Percentiles rank a stretch among this genome's conserved stretches.
phyloP scores from a whole-genome alignment of 495 filamentous ascomycete species.

The Aspergillus asperescens region DNA sequence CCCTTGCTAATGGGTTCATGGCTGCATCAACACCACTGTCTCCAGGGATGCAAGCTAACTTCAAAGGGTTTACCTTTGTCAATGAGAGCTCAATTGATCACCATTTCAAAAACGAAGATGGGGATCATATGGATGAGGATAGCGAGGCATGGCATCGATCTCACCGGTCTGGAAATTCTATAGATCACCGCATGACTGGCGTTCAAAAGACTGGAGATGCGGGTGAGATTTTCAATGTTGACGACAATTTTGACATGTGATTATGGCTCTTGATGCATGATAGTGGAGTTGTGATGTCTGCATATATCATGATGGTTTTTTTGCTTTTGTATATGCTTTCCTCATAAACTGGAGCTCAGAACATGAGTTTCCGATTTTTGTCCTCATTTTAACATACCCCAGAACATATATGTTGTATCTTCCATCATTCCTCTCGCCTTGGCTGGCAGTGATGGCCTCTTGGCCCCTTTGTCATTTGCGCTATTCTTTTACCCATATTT shows the following conservation, averaged over 20 bases:
- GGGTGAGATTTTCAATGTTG: slow-evolving; percentile 66
- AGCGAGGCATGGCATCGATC: slow-evolving; percentile 41
- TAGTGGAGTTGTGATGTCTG: slow-evolving; percentile 39
- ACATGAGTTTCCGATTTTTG: slow-evolving; percentile 27
- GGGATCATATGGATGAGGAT: slow-evolving; percentile 71
- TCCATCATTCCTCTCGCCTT: not conserved
- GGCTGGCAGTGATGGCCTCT: slow-evolving; percentile 6
- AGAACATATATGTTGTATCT: slow-evolving; percentile 14
- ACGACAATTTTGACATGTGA: slow-evolving; percentile 66
- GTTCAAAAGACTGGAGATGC: slow-evolving; percentile 60
- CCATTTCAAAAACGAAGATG: slow-evolving; percentile 61
- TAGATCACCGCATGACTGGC: slow-evolving; percentile 65
- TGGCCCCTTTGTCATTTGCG: not conserved
- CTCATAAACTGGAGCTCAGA: slow-evolving; percentile 16
- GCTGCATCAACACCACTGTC: slow-evolving; percentile 84
- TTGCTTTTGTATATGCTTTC: slow-evolving; percentile 37
- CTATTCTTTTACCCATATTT: not conserved
- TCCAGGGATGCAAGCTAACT: slow-evolving; percentile 94
- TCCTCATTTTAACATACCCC: slow-evolving; percentile 14
- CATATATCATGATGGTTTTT: slow-evolving; percentile 18
- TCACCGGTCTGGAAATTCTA: slow-evolving; percentile 32
- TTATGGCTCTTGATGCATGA: slow-evolving; percentile 38
- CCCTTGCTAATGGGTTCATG: slow-evolving; percentile 67
- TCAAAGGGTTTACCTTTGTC: slow-evolving; percentile 96
- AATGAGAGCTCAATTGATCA: slow-evolving; percentile 95